A percentile compares a stretch with the other conserved stretches of the same genome.
These are phyloP conservation scores for Ogataea paradorogensis DNA, from an alignment of 805 yeast species.

Conservation along the genomic window DNA sequence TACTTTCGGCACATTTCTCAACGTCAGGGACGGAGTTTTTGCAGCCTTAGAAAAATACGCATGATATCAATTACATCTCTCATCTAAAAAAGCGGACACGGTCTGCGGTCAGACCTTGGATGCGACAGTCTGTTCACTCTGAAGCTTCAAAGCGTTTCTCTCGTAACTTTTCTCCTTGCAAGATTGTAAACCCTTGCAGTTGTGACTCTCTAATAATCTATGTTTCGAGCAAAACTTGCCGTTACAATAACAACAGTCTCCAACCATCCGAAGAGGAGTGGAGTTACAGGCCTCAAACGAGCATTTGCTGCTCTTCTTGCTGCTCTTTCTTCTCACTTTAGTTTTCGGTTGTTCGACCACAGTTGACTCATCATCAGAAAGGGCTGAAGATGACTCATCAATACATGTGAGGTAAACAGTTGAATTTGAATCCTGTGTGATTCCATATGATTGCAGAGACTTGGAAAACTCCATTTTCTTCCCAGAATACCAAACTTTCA, in stretches of 20 bases:
- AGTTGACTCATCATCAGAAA: slow-evolving; percentile 19
- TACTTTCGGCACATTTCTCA: slow-evolving; percentile 46
- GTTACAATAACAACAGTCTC: slow-evolving; percentile 80
- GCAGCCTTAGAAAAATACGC: slow-evolving; percentile 21
- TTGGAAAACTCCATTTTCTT: slow-evolving; percentile 30
- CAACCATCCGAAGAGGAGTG: slow-evolving; percentile 66
- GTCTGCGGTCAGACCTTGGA: slow-evolving; percentile 49
- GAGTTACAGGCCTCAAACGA: slow-evolving; percentile 58
- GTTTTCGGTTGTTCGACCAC: slow-evolving; percentile 20
- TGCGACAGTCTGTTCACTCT: slow-evolving; percentile 80
- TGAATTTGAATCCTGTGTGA: slow-evolving; percentile 26
- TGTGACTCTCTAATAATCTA: slow-evolving; percentile 80
- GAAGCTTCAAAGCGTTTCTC: slow-evolving; percentile 77
- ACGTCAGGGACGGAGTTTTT: slow-evolving; percentile 46
- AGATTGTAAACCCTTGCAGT: slow-evolving; percentile 70
- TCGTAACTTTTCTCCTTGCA: slow-evolving; percentile 85
- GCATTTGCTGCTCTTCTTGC: slow-evolving; percentile 44
- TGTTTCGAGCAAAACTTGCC: slow-evolving; percentile 88
- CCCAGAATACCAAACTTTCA: slow-evolving; percentile 34
- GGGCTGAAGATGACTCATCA: slow-evolving; percentile 22
- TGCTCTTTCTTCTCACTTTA: slow-evolving; percentile 32
- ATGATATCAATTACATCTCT: slow-evolving; percentile 13
- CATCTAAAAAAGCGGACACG: slow-evolving; percentile 11
- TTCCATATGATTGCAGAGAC: slow-evolving; percentile 28
- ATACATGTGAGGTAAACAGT: slow-evolving; percentile 31